Evolutionary conservation across 1,284 basidiomycete genomes (phyloP), one percentile per base, ranked within the genome.

Genomic region (Ceratobasidium sp.): DNA sequence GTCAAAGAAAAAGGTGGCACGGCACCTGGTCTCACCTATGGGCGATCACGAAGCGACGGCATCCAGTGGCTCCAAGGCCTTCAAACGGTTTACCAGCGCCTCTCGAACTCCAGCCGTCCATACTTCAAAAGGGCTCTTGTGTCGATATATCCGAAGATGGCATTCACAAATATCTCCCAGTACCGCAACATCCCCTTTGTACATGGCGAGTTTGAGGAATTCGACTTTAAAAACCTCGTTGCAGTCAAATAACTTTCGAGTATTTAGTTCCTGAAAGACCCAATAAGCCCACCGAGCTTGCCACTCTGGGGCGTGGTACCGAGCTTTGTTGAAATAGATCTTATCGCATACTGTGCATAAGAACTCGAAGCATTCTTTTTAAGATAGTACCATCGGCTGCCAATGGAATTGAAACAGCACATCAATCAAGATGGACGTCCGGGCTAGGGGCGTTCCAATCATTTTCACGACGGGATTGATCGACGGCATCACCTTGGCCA

Each of bases 271-370:
- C 20, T 76, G 28, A 42, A 67, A 66, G 7, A 53, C 46, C 49
- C 61, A 40, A 39, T 42, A 26, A 9, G 73, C 44, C 73, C 63
- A 66, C 20, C 73, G 44, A 44, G 61, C 42, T 39, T 51, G 61
- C 73, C 73, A 76, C 40, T 76, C 73, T 15, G 73, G 60, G 2
- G 61, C 60, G 40, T 49, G 23, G 15, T 26, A 23, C 3, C 49
- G 51, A 5, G 40, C 20, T 12, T 20, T 33, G 15, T 42, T 39
- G 20, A n/a, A n/a, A 28, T 28, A 33, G 3, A 33, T 49, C 3
- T 12, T 23, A 3, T 51, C 23, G 23, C 71, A 73, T 0, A 10
- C 18, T 9, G 7, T 2, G 20, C 71, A 73, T 23, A 61, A 42
- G 20, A 51, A 18, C 9, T 28, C 0, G 10, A 6, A 26, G 20